Evolutionary conservation across 202 grass and related monocot species (phyloP).

Genomic region (Brachypodium distachyon): DNA sequence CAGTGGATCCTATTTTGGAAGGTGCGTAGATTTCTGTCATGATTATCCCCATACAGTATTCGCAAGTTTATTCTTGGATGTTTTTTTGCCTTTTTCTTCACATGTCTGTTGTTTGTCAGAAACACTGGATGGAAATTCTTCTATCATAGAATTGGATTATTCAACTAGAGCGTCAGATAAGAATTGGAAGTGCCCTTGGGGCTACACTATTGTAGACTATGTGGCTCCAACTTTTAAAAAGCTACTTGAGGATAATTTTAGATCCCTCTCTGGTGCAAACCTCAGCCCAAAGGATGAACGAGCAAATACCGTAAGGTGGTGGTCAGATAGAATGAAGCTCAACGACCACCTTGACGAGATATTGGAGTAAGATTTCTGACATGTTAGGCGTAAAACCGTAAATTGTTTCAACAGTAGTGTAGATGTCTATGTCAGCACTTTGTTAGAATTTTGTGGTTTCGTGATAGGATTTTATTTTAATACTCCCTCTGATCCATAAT

Average conservation of each 20-base stretch:
- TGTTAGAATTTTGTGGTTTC: background rate
- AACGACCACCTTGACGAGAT: constrained; percentile 45
- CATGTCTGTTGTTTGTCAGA: constrained; percentile 37
- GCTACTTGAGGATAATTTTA: constrained; percentile 62
- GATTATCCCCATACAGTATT: constrained; percentile 1
- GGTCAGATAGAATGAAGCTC: constrained; percentile 66
- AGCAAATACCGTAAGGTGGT: constrained; percentile 52
- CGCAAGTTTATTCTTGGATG: background rate
- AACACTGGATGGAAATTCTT: constrained; percentile 30
- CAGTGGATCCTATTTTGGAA: constrained; percentile 50
- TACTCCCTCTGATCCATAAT: too few relatives aligned
- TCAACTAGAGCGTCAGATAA: constrained; percentile 17
- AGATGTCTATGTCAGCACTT: background rate
- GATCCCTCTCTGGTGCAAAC: constrained; percentile 36
- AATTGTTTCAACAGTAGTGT: background rate
- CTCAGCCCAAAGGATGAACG: constrained; percentile 25
- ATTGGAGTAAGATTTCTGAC: constrained; percentile 54
- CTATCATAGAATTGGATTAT: constrained; percentile 26
- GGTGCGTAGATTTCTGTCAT: constrained; percentile 35
- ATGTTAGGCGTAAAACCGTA: background rate
- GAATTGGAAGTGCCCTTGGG: constrained; percentile 82
- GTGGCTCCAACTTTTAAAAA: constrained; percentile 66
- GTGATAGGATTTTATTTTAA: background rate
- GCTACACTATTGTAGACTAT: constrained; percentile 46
- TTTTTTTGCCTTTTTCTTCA: too few relatives aligned